These are phyloP conservation scores for Styphnolobium japonicum DNA, from an alignment of 306 rosid genomes.

Conservation along the genomic window DNA sequence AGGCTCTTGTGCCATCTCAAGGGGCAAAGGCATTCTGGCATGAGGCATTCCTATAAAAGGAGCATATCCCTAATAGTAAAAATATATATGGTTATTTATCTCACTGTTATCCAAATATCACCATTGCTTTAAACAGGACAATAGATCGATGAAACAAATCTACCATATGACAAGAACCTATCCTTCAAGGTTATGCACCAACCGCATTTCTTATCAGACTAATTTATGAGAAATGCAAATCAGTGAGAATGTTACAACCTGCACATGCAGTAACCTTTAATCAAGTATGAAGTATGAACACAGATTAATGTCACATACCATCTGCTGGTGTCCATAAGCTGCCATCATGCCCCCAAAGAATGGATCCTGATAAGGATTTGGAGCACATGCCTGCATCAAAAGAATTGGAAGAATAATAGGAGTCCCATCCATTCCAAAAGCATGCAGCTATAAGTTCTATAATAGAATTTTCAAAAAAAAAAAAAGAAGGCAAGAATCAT, in stretches of 20 bases:
- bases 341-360: conserved; percentile 87
- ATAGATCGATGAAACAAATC: not conserved
- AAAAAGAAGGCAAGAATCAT: conserved; percentile 22
- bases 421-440: conserved; percentile 30
- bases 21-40: conserved; percentile 95
- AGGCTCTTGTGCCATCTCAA: conserved; percentile 97
- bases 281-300: not conserved
- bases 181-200: not conserved
- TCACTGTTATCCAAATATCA: not conserved
- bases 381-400: conserved; percentile 80
- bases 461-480: conserved; percentile 13
- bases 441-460: conserved; percentile 13
- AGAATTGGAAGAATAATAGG: conserved; percentile 34
- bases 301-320: conserved; percentile 53
- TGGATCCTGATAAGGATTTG: conserved; percentile 89
- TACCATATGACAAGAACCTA: not conserved
- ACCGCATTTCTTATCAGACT: not conserved
- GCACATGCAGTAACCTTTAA: not conserved
- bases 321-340: conserved; percentile 75
- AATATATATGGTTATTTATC: conserved; percentile 15
- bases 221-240: conserved; percentile 3
- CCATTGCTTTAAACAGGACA: not conserved
- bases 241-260: not conserved
- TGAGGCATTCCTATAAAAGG: conserved; percentile 89
- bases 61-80: conserved; percentile 67